Conservation (phyloP, 139 green algal genomes). For the Asterochloris erici region DNA sequence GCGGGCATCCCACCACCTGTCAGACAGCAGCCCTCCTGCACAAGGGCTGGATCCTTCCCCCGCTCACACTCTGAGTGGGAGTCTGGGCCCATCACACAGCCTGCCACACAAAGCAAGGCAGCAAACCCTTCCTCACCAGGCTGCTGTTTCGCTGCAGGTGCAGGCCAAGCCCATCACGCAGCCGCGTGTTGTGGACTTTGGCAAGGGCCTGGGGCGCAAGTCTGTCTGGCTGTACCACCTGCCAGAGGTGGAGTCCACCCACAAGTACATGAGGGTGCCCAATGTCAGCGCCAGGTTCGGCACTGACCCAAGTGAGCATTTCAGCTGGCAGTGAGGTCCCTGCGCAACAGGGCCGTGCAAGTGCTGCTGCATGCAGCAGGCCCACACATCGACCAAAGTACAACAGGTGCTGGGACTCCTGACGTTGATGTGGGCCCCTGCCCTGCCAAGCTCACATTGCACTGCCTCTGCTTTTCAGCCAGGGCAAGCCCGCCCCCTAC, state of each 20-base stretch:
- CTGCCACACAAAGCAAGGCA: not conserved
- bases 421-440: too few relatives aligned
- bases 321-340: not conserved
- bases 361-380: too few relatives aligned
- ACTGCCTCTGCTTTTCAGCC: too few relatives aligned
- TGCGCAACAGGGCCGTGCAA: too few relatives aligned
- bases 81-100: too few relatives aligned
- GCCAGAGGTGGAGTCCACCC: slow-evolving; percentile 68
- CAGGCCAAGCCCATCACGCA: slow-evolving; percentile 65
- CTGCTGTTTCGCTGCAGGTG: slow-evolving; percentile 25
- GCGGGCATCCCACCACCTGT: too few relatives aligned
- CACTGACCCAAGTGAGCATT: slow-evolving; percentile 62
- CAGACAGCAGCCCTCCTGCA: not conserved
- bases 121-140: slow-evolving; percentile 3
- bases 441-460: too few relatives aligned
- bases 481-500: too few relatives aligned
- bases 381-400: too few relatives aligned
- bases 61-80: too few relatives aligned
- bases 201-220: slow-evolving; percentile 54
- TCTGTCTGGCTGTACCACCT: slow-evolving; percentile 82
- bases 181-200: slow-evolving; percentile 87
- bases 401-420: too few relatives aligned
- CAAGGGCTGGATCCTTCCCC: not conserved
- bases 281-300: slow-evolving; percentile 91
- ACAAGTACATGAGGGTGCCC: slow-evolving; percentile 64